Evolutionary conservation across 805 yeast genomes (phyloP), one percentile per base, ranked within the genome.

Genomic region (Starmera dryadoides): DNA sequence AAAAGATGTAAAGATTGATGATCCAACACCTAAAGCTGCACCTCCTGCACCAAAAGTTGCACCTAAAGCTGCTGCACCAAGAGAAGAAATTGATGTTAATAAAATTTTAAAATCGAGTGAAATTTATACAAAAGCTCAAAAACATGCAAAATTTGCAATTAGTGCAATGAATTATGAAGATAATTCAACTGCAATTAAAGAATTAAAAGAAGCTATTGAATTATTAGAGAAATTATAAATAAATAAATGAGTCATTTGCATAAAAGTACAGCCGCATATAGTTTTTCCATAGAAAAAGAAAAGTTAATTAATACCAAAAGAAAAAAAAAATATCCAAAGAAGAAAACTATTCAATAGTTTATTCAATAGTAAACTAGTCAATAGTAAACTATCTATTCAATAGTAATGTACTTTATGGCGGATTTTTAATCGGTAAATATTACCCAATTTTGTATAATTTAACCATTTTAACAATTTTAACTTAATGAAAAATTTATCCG

Each of bases 141-240:
- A 77, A 48, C 73, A 70, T 43, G 84, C 89, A 25, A 81, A 77
- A 53, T 84, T 79, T 55, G 91, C 88, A 2, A 77, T 82, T 6
- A 79, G 87, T 41, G 93, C 94, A 0, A 65, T 84, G 53, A 82
- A 82, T 53, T 84, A 82, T 55, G 91, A 84, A 44, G 94, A 84
- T 49, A 60, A 75, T 28, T 69, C 56, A 3, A 84, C 91, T 0
- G 91, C 91, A 3, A 75, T 77, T 33, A 64, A 62, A 29, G 86
- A 84, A 53, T 59, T 84, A 35, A 56, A 60, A 15, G 55, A 64
- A 20, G 87, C 87, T 0, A 56, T 82, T 32, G 69, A 65, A 16
- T 48, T 78, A 28, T 42, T 66, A 30, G 34, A 35, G 3, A 35
- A 36, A 23, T 22, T 51, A 12, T n/a, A 16, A 15, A n/a, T 11